Conservation (phyloP, 179 eudicot species). For the Heliamphora pulchella region DNA sequence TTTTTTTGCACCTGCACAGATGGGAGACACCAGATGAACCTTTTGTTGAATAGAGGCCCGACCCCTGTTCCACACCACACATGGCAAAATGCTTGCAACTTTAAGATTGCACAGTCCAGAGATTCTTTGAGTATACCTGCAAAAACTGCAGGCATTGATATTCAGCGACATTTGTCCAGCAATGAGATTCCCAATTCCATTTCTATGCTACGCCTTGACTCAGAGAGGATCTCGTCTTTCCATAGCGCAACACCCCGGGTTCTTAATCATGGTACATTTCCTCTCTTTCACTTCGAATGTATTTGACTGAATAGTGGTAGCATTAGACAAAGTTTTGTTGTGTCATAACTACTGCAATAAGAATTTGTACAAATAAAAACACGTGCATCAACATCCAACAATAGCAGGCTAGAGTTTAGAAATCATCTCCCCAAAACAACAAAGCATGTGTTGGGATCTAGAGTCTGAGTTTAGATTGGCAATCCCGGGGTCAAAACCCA, state of each 20-base stretch:
- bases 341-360: background rate
- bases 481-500: no score
- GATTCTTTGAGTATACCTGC: conserved; percentile 12
- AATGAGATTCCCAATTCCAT: conserved; percentile 12
- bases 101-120: conserved; percentile 18
- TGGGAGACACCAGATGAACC: conserved; percentile 22
- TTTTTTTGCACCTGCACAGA: conserved; percentile 19
- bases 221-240: conserved; percentile 11
- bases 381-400: background rate
- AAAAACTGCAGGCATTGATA: conserved; percentile 11
- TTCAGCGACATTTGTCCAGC: conserved; percentile 10
- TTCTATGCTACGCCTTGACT: conserved; percentile 7
- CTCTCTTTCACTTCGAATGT: background rate
- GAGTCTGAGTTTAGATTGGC: no score
- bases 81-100: conserved; percentile 22
- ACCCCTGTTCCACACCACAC: conserved; percentile 14
- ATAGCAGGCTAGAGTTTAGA: background rate
- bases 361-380: background rate
- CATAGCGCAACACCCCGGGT: conserved; percentile 1
- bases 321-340: background rate
- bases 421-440: background rate
- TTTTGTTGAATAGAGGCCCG: conserved; percentile 18
- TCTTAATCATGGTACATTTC: conserved; percentile 17
- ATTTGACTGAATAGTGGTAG: background rate
- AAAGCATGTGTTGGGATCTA: no score